These are phyloP conservation scores for Geranium rotundifolium DNA, from an alignment of 345 rosid species.

Conservation along the genomic window DNA sequence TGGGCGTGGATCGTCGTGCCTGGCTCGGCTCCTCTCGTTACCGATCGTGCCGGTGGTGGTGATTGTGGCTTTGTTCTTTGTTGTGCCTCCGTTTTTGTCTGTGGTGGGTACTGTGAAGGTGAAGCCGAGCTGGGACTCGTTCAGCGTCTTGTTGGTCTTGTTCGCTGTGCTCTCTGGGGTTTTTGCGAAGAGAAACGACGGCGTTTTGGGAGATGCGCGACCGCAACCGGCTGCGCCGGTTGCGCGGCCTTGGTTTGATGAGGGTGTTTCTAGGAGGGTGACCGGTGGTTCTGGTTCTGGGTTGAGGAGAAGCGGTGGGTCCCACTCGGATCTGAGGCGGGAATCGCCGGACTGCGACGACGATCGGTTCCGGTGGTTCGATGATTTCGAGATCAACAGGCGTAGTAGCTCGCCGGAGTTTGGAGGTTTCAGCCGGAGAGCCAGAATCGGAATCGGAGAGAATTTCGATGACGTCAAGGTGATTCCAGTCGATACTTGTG, in stretches of 20 bases:
- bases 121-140: conserved; percentile 58
- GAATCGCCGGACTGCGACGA: conserved; percentile 27
- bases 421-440: background rate
- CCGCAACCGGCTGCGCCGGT: conserved; percentile 6
- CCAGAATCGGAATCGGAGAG: background rate
- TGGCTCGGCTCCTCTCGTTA: conserved; percentile 25
- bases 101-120: conserved; percentile 26
- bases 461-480: conserved; percentile 32
- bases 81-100: conserved; percentile 37
- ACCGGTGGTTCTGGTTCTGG: conserved; percentile 22
- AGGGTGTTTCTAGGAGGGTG: conserved; percentile 18
- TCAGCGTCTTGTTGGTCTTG: conserved; percentile 47
- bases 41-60: conserved; percentile 37
- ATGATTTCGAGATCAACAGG: conserved; percentile 53
- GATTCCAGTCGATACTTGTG: conserved; percentile 47
- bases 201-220: conserved; percentile 16
- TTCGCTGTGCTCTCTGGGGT: conserved; percentile 69
- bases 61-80: conserved; percentile 29
- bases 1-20: conserved; percentile 20
- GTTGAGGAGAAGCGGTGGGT: conserved; percentile 60
- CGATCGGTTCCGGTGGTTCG: conserved; percentile 49
- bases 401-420: conserved; percentile 19
- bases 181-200: conserved; percentile 47
- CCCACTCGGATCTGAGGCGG: conserved; percentile 66
- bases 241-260: conserved; percentile 38